phyloP scores from a whole-genome alignment of 495 filamentous ascomycete genomes.

The Patellaria atrata region DNA sequence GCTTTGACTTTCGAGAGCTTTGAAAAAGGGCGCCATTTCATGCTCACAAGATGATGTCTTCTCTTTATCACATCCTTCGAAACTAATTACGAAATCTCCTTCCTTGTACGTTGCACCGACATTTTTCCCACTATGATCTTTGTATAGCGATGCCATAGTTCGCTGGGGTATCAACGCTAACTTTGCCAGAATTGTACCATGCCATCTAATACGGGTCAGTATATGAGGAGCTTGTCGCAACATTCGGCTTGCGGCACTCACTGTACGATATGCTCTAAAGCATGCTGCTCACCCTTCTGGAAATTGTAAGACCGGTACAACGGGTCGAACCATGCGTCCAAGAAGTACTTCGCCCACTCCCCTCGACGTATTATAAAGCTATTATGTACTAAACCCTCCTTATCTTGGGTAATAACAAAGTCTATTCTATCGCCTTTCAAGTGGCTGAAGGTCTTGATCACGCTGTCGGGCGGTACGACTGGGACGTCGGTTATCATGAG shows the following conservation, averaged over 20 bases:
- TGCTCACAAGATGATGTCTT: conserved; percentile 52
- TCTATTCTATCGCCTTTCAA: conserved; percentile 64
- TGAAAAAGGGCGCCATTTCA: conserved; percentile 39
- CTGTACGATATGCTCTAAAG: conserved; percentile 46
- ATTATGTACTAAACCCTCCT: conserved; percentile 55
- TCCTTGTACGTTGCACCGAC: conserved; percentile 49
- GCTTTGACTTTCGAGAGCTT: conserved; percentile 8
- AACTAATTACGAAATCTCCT: conserved; percentile 74
- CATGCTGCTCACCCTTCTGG: conserved; percentile 84
- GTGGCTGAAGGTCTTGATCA: conserved; percentile 88
- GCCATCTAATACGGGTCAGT: conserved; percentile 91
- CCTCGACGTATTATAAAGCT: conserved; percentile 74
- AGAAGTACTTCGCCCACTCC: conserved; percentile 81
- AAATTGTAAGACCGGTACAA: conserved; percentile 89
- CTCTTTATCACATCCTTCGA: conserved; percentile 51
- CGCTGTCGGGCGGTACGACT: conserved; percentile 85
- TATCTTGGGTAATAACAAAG: conserved; percentile 73
- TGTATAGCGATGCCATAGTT: conserved; percentile 60
- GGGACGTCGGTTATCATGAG: conserved; percentile 73
- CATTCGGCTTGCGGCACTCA: too few relatives aligned
- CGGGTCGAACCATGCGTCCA: conserved; percentile 95
- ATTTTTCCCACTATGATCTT: conserved; percentile 32
- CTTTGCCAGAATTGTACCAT: conserved; percentile 88
- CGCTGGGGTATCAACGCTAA: conserved; percentile 75
- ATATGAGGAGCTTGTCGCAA: conserved; percentile 8